phyloP scores from a whole-genome alignment of 352 stramenopile genomes.

The Phytophthora ohioensis region DNA sequence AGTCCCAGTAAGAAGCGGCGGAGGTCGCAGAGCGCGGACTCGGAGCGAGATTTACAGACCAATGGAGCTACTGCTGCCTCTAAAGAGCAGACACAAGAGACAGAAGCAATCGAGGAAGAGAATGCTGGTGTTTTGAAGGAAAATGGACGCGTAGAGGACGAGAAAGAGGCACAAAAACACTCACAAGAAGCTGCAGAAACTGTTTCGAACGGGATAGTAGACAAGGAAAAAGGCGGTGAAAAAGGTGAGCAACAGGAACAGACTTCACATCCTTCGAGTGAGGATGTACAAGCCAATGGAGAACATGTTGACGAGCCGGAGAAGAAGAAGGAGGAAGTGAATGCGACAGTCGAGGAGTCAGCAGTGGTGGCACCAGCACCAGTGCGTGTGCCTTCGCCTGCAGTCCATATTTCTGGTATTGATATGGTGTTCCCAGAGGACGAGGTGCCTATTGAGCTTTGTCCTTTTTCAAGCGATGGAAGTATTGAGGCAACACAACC shows the following conservation, averaged over 20 bases:
- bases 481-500: slow-evolving; percentile 31
- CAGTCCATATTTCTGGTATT: slow-evolving; percentile 21
- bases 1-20: slow-evolving; percentile 24
- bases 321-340: slow-evolving; percentile 7
- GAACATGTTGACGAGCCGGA: not conserved
- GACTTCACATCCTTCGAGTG: not conserved
- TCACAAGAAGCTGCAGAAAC: not conserved
- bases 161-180: slow-evolving; percentile 13
- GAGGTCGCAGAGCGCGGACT: slow-evolving; percentile 5
- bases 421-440: slow-evolving; percentile 44
- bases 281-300: slow-evolving; percentile 8
- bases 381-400: slow-evolving; percentile 19
- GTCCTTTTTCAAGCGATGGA: slow-evolving; percentile 45
- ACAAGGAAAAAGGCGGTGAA: not conserved
- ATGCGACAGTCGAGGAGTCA: not conserved
- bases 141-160: slow-evolving; percentile 15
- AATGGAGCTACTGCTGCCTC: not conserved
- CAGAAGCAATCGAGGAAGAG: slow-evolving; percentile 14
- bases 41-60: not conserved
- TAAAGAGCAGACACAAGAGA: not conserved
- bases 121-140: slow-evolving; percentile 8
- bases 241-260: not conserved
- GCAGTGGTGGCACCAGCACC: slow-evolving; percentile 1
- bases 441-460: slow-evolving; percentile 48
- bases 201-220: not conserved